Percentiles rank a stretch among this genome's conserved stretches.
Evolutionary conservation across 768 basidiomycete species (phyloP).

Genomic region (Pholiota microspora): DNA sequence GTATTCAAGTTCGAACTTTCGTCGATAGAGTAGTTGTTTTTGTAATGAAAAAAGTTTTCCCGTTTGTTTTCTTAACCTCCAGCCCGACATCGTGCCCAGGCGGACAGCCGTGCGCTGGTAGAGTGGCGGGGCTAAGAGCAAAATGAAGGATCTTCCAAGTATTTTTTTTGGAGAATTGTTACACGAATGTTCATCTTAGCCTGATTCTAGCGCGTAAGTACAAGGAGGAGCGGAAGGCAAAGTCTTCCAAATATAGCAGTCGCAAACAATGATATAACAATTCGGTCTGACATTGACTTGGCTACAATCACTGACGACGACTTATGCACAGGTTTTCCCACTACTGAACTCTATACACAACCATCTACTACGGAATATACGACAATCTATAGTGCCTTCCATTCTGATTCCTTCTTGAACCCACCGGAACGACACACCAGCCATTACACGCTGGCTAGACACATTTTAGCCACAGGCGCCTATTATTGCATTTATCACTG

Average conservation of each 20-base stretch:
- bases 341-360: neutral
- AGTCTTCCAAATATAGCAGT: neutral
- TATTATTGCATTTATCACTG: neutral
- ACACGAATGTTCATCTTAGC: no score
- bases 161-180: no score
- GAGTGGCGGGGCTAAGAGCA: no score
- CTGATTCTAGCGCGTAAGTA: neutral
- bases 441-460: slow-evolving; percentile 3
- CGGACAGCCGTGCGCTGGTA: no score
- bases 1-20: no score
- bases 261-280: neutral
- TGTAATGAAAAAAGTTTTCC: no score
- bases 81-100: no score
- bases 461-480: slow-evolving; percentile 1
- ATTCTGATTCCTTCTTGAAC: neutral
- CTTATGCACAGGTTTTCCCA: neutral
- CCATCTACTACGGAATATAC: neutral
- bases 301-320: neutral
- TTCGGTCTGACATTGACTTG: neutral
- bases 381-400: neutral
- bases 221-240: neutral
- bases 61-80: no score
- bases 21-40: no score
- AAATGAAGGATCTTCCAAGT: no score
- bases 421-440: neutral